Base-by-base conservation (phyloP, 2,329 filamentous ascomycete species). In the Nannizziopsis barbatae region DNA sequence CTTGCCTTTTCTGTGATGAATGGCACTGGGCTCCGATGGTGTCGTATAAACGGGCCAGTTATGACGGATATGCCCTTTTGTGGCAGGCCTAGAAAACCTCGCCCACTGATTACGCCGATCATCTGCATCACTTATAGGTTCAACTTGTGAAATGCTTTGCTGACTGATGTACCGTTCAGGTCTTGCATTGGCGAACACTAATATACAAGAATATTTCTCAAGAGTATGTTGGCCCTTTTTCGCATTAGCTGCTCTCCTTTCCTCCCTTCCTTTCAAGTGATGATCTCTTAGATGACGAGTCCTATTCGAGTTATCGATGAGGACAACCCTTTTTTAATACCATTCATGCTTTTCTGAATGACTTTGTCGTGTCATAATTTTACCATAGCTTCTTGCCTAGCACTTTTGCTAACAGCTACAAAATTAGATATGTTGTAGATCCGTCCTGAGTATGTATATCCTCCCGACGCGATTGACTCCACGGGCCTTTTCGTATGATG, bases 51-150 rank as follows among this genome's bases (percentile, higher is more conserved):
- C 63, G 65, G 68, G 63, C 67, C 60, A 62, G 66, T 68, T 45
- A 80, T 87, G 87, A 88, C 74, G 85, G 88, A 80, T 79, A 84
- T 79, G 86, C 87, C 86, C 63, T 71, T 77, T 85, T 86, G 86
- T 71, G 87, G 86, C 87, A 94, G 87, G 88, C 88, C 86, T 95
- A 93, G 87, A 93, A 95, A 95, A 94, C 89, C 88, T 94, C 81
- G 87, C 86, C 88, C 85, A 90, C 88, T 94, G 88, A 94, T 72
- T 63, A 53, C 7, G 22, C 6, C 6, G 5, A 20, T 17, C 10
- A n/a, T 36, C 7, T 5, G 31, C n/a, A 31, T 32, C 14, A 27
- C 17, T 30, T n/a, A 47, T 42, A 5, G 15, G 22, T 15, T 17
- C 8, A 22, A 14, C 6, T 2, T 22, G 17, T 30, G 4, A 8